Conservation (phyloP, 1,284 basidiomycete species). For the Trametes polyzona region DNA sequence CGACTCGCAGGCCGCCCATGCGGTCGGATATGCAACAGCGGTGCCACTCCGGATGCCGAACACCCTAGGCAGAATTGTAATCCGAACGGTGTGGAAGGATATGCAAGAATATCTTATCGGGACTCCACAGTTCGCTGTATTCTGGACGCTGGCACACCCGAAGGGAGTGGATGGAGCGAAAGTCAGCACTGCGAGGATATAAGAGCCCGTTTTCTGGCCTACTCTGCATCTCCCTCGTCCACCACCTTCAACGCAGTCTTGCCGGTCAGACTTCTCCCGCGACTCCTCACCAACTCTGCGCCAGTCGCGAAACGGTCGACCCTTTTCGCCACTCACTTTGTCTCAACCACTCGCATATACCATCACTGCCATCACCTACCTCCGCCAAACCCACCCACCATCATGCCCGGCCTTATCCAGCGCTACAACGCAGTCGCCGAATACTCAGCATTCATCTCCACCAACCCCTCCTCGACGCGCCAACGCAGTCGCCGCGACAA, state of each 20-base stretch:
- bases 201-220: neutral
- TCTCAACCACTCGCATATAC: neutral
- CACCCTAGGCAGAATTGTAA: neutral
- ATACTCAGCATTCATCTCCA: constrained; percentile 20
- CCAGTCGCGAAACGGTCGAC: neutral
- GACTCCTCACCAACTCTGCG: neutral
- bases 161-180: neutral
- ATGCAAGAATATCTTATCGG: neutral
- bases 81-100: neutral
- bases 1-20: too few species aligned
- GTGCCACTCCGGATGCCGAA: neutral
- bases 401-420: constrained; percentile 25
- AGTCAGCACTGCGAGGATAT: neutral
- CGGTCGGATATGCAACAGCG: neutral
- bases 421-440: constrained; percentile 21
- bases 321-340: neutral
- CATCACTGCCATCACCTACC: neutral
- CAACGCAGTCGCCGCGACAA: neutral
- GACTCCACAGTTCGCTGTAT: neutral
- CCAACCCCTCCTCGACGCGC: constrained; percentile 5
- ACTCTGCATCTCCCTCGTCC: neutral
- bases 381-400: neutral
- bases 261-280: constrained; percentile 6
- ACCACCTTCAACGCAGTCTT: neutral
- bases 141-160: neutral